These are phyloP conservation scores for Pontederia crassipes DNA, from an alignment of 176 grass and related monocot species.

Conservation along the genomic window DNA sequence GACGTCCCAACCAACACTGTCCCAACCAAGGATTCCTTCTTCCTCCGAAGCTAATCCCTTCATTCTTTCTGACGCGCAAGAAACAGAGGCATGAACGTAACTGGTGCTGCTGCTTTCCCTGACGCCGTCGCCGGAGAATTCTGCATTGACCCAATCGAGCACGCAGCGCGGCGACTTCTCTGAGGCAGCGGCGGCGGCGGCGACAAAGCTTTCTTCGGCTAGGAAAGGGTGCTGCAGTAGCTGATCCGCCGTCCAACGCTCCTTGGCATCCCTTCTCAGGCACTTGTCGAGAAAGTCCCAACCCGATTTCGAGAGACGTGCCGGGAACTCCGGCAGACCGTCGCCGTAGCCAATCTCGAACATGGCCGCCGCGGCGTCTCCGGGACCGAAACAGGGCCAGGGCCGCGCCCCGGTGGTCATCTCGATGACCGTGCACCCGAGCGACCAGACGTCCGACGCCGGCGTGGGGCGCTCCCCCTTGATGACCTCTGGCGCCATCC, in stretches of 20 bases:
- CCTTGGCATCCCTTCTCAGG: constrained; percentile 39
- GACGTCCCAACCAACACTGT: too few species aligned
- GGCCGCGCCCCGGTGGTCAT: constrained; percentile 54
- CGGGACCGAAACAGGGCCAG: constrained; percentile 36
- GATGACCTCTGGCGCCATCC: constrained; percentile 91
- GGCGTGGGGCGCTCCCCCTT: constrained; percentile 44
- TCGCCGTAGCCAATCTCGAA: constrained; percentile 45
- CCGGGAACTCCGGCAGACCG: constrained; percentile 42
- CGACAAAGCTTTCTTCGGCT: constrained; percentile 8
- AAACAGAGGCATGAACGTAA: too few species aligned
- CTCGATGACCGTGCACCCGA: constrained; percentile 87
- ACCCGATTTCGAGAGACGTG: constrained; percentile 35
- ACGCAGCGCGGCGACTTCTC: constrained; percentile 52
- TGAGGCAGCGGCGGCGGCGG: not conserved
- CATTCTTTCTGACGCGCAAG: not conserved
- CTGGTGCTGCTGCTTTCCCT: not conserved
- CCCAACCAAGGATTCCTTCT: not conserved
- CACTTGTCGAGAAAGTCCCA: constrained; percentile 73
- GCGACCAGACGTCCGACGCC: constrained; percentile 76
- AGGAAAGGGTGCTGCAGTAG: constrained; percentile 71
- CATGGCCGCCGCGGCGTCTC: constrained; percentile 38
- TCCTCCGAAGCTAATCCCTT: not conserved
- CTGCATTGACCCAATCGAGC: constrained; percentile 40
- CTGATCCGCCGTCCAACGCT: constrained; percentile 60
- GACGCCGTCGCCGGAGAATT: constrained; percentile 13